A percentile compares a stretch with the other conserved stretches of the same genome.
Evolutionary conservation across 495 filamentous ascomycete genomes (phyloP).

Genomic region (Penicillium crystallinum): DNA sequence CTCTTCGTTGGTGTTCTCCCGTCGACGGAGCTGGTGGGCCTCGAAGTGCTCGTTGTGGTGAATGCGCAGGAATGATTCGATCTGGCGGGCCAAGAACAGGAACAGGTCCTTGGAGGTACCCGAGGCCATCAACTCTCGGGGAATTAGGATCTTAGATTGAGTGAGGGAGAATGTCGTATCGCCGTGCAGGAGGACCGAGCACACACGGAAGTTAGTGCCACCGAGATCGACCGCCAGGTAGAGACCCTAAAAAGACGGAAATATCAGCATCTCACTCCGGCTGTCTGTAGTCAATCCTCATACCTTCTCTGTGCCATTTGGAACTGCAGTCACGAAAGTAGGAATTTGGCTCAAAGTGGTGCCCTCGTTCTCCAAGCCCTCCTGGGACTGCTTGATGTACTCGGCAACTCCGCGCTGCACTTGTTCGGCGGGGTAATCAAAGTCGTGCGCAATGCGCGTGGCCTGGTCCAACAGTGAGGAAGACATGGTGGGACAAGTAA

Average conservation of each 20-base stretch:
- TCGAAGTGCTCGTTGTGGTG: conserved; percentile 91
- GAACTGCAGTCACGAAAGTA: conserved; percentile 90
- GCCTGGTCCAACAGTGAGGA: conserved; percentile 64
- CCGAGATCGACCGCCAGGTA: conserved; percentile 96
- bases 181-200: conserved; percentile 85
- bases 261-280: not conserved
- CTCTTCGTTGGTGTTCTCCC: conserved; percentile 54
- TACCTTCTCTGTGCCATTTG: conserved; percentile 93
- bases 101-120: conserved; percentile 85
- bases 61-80: conserved; percentile 75
- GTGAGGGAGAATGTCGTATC: conserved; percentile 88
- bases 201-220: conserved; percentile 97
- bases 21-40: conserved; percentile 56
- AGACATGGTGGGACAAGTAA: conserved; percentile 27
- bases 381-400: conserved; percentile 80
- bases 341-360: conserved; percentile 91
- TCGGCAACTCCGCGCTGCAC: conserved; percentile 75
- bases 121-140: conserved; percentile 82
- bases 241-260: conserved; percentile 57
- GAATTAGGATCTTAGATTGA: conserved; percentile 88
- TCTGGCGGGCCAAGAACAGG: conserved; percentile 85
- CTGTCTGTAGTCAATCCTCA: not conserved
- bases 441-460: conserved; percentile 72
- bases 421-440: conserved; percentile 77
- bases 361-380: conserved; percentile 74